Conservation (phyloP, 257 asterid species). For the Gentiana macrophylla region DNA sequence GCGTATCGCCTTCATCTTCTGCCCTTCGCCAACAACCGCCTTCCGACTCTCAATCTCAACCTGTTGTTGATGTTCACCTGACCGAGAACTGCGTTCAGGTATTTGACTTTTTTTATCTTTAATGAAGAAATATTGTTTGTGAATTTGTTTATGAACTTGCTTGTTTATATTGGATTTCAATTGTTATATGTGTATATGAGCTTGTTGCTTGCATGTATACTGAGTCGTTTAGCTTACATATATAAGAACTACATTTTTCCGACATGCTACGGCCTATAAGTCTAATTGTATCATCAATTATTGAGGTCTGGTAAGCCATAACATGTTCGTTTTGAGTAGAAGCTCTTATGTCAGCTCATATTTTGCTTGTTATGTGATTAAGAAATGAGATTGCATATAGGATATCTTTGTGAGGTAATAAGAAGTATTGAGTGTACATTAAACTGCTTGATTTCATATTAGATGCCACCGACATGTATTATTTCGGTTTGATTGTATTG, state of each 20-base stretch:
- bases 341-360: too few species aligned
- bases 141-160: background rate
- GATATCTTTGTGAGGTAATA: background rate
- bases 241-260: too few species aligned
- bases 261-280: too few species aligned
- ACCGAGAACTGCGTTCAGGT: conserved; percentile 77
- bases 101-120: conserved; percentile 3
- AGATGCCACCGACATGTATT: too few species aligned
- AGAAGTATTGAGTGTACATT: background rate
- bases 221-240: too few species aligned
- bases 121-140: background rate
- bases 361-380: too few species aligned
- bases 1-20: conserved; percentile 33
- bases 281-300: too few species aligned
- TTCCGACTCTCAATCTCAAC: conserved; percentile 24
- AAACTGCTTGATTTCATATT: background rate
- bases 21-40: conserved; percentile 30
- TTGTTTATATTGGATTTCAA: background rate
- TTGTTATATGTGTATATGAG: background rate
- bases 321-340: too few species aligned
- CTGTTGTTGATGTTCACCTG: conserved; percentile 38
- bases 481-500: too few species aligned
- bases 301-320: too few species aligned
- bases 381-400: background rate
- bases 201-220: background rate